These are phyloP conservation scores for Talaromyces rugulosus DNA, from an alignment of 2,329 filamentous ascomycete genomes.

Conservation along the genomic window DNA sequence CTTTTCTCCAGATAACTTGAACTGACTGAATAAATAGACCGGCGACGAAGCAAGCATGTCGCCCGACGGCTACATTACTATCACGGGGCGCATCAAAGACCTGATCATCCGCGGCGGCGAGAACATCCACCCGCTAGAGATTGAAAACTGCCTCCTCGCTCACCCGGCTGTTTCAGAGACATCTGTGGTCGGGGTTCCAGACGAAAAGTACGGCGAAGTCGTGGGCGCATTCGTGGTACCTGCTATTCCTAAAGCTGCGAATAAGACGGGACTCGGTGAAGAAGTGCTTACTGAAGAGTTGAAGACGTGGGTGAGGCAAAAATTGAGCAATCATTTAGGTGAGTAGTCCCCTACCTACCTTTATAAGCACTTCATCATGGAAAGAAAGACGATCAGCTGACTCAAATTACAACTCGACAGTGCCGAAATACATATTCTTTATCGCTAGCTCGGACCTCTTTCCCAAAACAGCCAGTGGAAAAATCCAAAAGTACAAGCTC, in stretches of 20 bases:
- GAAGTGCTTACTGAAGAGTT: constrained; percentile 56
- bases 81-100: constrained; percentile 91
- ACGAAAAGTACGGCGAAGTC: constrained; percentile 77
- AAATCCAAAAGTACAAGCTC: constrained; percentile 93
- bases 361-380: background rate
- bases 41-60: constrained; percentile 91
- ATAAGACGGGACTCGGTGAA: constrained; percentile 28
- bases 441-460: constrained; percentile 57
- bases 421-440: constrained; percentile 89
- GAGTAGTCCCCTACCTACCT: constrained; percentile 24
- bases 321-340: constrained; percentile 67
- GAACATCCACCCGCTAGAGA: constrained; percentile 90
- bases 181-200: constrained; percentile 77
- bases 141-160: constrained; percentile 81
- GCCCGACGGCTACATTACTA: constrained; percentile 73
- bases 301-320: constrained; percentile 65
- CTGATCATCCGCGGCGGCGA: constrained; percentile 92
- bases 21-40: constrained; percentile 48
- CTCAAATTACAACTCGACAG: constrained; percentile 33
- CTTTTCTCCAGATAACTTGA: background rate
- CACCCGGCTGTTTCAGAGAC: constrained; percentile 69
- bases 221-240: constrained; percentile 78
- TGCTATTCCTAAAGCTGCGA: constrained; percentile 30
- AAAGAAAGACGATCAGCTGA: background rate
- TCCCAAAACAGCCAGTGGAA: constrained; percentile 92